A percentile compares a stretch with the other conserved stretches of the same genome.
phyloP scores from a whole-genome alignment of 2,329 filamentous ascomycete species.

The Didymella pomorum region DNA sequence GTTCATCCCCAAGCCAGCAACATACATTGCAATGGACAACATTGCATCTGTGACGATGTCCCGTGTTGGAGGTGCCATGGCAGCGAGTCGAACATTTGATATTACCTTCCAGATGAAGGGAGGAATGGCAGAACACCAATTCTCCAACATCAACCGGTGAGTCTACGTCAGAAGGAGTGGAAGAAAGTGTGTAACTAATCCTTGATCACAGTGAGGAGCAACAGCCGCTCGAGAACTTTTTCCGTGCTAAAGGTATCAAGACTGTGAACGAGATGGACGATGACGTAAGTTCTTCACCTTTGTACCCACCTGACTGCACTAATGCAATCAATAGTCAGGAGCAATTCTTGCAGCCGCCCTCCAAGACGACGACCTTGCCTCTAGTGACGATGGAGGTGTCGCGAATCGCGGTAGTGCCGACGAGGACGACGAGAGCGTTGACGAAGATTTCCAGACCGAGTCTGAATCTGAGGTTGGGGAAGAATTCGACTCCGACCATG shows the following conservation, averaged over 20 bases:
- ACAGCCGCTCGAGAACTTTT: constrained; percentile 94
- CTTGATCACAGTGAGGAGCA: constrained; percentile 75
- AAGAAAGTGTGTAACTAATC: constrained; percentile 31
- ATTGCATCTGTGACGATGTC: constrained; percentile 93
- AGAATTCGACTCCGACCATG: constrained; percentile 91
- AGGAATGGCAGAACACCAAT: constrained; percentile 87
- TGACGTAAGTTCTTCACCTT: constrained; percentile 68
- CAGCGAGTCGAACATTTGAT: constrained; percentile 94
- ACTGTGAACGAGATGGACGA: constrained; percentile 99
- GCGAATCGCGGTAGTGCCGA: constrained; percentile 89
- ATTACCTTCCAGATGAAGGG: constrained; percentile 92
- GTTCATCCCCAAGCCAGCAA: constrained; percentile 98
- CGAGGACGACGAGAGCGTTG: constrained; percentile 92
- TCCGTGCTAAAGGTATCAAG: constrained; percentile 92
- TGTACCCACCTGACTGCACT: constrained; percentile 22
- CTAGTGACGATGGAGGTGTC: constrained; percentile 76
- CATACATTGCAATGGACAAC: constrained; percentile 95
- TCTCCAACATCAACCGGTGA: constrained; percentile 96
- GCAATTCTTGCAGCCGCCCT: constrained; percentile 79
- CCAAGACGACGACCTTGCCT: constrained; percentile 81
- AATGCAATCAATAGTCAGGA: constrained; percentile 55
- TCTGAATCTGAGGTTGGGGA: constrained; percentile 96
- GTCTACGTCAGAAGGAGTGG: constrained; percentile 22
- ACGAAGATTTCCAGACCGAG: constrained; percentile 94
- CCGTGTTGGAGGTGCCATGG: constrained; percentile 91